Conservation (phyloP, 306 rosid genomes). For the Rosa lucieae region DNA sequence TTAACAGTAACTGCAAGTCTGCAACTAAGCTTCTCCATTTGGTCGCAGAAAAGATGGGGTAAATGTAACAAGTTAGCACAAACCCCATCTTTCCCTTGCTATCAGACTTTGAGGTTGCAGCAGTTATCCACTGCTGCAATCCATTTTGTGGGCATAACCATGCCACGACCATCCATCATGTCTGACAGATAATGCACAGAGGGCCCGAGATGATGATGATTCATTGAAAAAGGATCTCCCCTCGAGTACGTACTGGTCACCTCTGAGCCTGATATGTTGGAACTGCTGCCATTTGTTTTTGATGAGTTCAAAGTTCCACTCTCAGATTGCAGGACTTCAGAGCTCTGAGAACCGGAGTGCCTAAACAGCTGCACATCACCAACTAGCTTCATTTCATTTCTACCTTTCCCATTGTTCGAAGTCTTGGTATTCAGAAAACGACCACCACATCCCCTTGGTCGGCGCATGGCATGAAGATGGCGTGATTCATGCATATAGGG, state of each 20-base stretch:
- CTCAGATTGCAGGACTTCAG: constrained; percentile 70
- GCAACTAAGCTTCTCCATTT: constrained; percentile 39
- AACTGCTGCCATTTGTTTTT: constrained; percentile 56
- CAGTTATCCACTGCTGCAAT: constrained; percentile 67
- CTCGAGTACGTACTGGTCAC: constrained; percentile 68
- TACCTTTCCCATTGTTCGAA: constrained; percentile 19
- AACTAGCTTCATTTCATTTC: constrained; percentile 35
- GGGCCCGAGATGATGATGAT: constrained; percentile 51
- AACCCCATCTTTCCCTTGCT: constrained; percentile 35
- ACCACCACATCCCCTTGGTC: constrained; percentile 94
- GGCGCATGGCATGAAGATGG: constrained; percentile 90
- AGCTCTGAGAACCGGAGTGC: constrained; percentile 59
- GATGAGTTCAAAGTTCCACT: constrained; percentile 67
- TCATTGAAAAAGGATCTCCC: constrained; percentile 49
- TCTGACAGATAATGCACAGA: constrained; percentile 47
- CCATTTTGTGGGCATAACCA: constrained; percentile 69
- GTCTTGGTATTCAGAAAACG: constrained; percentile 77
- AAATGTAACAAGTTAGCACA: constrained; percentile 27
- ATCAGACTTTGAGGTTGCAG: constrained; percentile 72
- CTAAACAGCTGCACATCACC: constrained; percentile 35
- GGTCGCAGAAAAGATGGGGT: constrained; percentile 47
- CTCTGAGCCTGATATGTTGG: constrained; percentile 66
- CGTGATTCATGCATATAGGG: constrained; percentile 97
- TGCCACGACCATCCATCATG: constrained; percentile 53
- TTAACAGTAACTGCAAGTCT: constrained; percentile 13